Base-by-base conservation (phyloP, 2,329 filamentous ascomycete genomes). In the Truncatella angustata region DNA sequence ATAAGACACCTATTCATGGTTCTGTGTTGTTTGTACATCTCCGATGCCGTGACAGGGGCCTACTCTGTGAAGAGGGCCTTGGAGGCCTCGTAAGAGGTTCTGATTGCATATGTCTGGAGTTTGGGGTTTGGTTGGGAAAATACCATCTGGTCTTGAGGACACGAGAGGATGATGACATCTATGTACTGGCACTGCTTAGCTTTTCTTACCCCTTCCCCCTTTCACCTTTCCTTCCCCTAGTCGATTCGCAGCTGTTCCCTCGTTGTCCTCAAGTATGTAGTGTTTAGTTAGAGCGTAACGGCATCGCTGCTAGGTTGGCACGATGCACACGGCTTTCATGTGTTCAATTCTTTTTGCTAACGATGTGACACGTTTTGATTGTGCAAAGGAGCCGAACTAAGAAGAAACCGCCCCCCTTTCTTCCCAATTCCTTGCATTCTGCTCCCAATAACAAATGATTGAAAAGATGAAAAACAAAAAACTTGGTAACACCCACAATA, bases 1-100 rank as follows among this genome's bases (percentile, higher is more conserved):
- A 69, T 94, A 85, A 73, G 28, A 5, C 26, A 18, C 6, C 16
- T 42, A 24, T 11, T 21, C 37, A 34, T 24, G 30, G 47, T 18
- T 9, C 14, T 20, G 12, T 26, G 14, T 26, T 21, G 20, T n/a
- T 21, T 14, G 10, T 37, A 16, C 20, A 5, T 49, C 47, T 40
- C 14, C 32, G 14, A n/a, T 36, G 44, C 11, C 30, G 23, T n/a
- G n/a, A n/a, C n/a, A 26, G 34, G 21, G 46, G 32, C 34, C 21
- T 37, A 18, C 21, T 37, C 34, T 23, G 16, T 14, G 14, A 11
- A 11, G 32, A 49, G 34, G 46, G 32, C 20, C 32, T 49, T 11
- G 6, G 9, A n/a, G 20, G 21, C 46, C 23, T 49, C 32, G 46
- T 49, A 36, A 46, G 43, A 46, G 32, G 46, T 40, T 39, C 35